Evolutionary conservation across 164 flowering plant species (phyloP), one percentile per base, ranked within the genome.

Genomic region (Protea cynaroides): DNA sequence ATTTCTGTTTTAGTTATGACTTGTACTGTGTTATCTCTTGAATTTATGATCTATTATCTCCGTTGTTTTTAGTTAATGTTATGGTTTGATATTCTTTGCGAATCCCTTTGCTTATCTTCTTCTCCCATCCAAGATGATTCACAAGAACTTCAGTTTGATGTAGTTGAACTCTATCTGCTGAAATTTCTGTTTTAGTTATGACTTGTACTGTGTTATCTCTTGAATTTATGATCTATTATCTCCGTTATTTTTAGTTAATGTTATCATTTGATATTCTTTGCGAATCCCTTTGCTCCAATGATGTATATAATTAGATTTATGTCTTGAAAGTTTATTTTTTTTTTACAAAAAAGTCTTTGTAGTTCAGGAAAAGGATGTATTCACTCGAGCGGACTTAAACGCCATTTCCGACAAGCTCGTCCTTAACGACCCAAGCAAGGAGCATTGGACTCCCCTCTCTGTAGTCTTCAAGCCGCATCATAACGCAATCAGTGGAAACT

Each of bases 391-490:
- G 22, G 75, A 84, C 63, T 81, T 91, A 80, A 77, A 94, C 71
- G 72, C 62, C 22, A 73, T 89, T 25, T 82, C 93, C 5, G 84
- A 79, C 58, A 76, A 77, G 58, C 86, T 94, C 10, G 81, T 74
- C 46, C 68, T 73, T 19, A 79, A 70, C 57, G 95, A 91, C 63
- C 88, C 88, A 6, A 69, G 47, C 58, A 74, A 74, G 62, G 78
- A 68, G 44, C 67, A 63, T 7, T 82, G 90, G 88, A 77, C 81
- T 43, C 88, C 92, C 0, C 65, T 88, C 6, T 84, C 92, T 49
- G 61, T 82, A 11, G 64, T 95, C 43, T 86, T 88, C 72, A 89
- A 83, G 81, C 86, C 96, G 50, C 97, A 92, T 63, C 97, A 88
- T 64, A 92, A 95, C 58, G 21, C 83, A 4, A 4, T 92, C 4